phyloP scores from a whole-genome alignment of 352 stramenopile genomes.

The Phytophthora uliginosa region DNA sequence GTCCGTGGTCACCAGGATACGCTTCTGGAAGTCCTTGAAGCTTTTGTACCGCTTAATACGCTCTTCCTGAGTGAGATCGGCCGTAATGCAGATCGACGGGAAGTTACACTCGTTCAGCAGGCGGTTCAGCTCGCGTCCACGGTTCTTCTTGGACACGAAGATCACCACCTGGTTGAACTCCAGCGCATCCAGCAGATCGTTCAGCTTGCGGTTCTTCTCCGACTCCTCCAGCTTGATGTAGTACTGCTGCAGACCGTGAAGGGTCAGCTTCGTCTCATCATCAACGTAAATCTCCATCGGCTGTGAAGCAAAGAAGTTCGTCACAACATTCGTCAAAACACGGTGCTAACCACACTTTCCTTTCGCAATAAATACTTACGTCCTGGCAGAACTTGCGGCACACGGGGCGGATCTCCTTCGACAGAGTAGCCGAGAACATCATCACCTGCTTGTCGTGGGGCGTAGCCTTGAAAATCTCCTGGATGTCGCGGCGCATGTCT shows the following conservation, averaged over 20 bases:
- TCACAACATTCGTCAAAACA: neutral
- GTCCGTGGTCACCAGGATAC: slow-evolving; percentile 99
- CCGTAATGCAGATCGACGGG: slow-evolving; percentile 99
- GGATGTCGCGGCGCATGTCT: slow-evolving; percentile 99
- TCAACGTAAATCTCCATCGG: slow-evolving; percentile 99
- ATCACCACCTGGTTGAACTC: slow-evolving; percentile 99
- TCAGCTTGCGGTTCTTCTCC: slow-evolving; percentile 99
- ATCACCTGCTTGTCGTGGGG: slow-evolving; percentile 99
- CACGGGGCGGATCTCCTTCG: slow-evolving; percentile 99
- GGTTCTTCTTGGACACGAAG: slow-evolving; percentile 98
- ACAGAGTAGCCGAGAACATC: slow-evolving; percentile 99
- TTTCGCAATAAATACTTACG: slow-evolving; percentile 57
- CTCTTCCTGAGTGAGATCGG: slow-evolving; percentile 98
- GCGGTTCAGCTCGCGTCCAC: slow-evolving; percentile 98
- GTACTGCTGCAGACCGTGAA: slow-evolving; percentile 99
- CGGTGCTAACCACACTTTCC: neutral
- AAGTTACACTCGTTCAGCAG: slow-evolving; percentile 99
- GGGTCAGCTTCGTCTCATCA: slow-evolving; percentile 99
- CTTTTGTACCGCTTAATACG: slow-evolving; percentile 99
- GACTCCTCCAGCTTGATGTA: slow-evolving; percentile 99
- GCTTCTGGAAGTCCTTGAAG: slow-evolving; percentile 99
- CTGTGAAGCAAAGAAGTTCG: slow-evolving; percentile 45
- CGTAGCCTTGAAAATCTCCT: slow-evolving; percentile 99
- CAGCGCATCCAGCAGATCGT: slow-evolving; percentile 99
- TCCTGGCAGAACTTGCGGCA: slow-evolving; percentile 99